Evolutionary conservation across 352 stramenopile genomes (phyloP), one percentile per base, ranked within the genome.

Genomic region (Elongisporangium undulatum): DNA sequence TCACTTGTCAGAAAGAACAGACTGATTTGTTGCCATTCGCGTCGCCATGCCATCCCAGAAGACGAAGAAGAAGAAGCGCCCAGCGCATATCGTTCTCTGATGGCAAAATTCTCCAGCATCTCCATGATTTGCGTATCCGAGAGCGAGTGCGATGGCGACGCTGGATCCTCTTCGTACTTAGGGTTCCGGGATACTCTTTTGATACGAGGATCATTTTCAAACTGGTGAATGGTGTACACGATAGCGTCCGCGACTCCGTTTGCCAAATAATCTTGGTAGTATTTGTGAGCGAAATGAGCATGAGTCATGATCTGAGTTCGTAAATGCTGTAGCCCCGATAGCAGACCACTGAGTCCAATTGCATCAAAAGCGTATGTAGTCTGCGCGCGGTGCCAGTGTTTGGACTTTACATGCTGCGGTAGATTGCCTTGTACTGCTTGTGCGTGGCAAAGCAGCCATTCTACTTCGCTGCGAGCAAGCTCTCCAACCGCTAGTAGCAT

Each of bases 1-100:
- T 34, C 53, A 13, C 34, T 62, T 2, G 55, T 58, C 10, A 64
- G 58, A 20, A 74, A 48, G 17, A 71, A 22, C 8, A 89, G 59
- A 41, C 74, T 85, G 4, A 83, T 59, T 58, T 89, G 79, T 7
- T 77, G 69, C 79, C 79, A 89, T 64, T 89, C 74, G n/a, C 79
- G 77, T 2, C 76, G 63, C 77, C 79, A 89, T 1, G 63, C 63
- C 8, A 51, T 55, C 26, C 29, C 5, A 9, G 29, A 69, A 69
- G 0, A 39, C 56, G 4, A 53, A 24, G n/a, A 56, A 24, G 50
- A 2, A 1, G 26, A n/a, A 34, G 62, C 41, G 39, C 74, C 57
- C 21, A 79, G 59, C 17, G 53, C 54, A 22, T 74, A 75, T 7
- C 67, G 59, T 19, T 74, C 68, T 9, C 29, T 64, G 20, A 74